A percentile compares a stretch with the other conserved stretches of the same genome.
phyloP scores from a whole-genome alignment of 1,139 yeast genomes.

The Taiozyma onychis region DNA sequence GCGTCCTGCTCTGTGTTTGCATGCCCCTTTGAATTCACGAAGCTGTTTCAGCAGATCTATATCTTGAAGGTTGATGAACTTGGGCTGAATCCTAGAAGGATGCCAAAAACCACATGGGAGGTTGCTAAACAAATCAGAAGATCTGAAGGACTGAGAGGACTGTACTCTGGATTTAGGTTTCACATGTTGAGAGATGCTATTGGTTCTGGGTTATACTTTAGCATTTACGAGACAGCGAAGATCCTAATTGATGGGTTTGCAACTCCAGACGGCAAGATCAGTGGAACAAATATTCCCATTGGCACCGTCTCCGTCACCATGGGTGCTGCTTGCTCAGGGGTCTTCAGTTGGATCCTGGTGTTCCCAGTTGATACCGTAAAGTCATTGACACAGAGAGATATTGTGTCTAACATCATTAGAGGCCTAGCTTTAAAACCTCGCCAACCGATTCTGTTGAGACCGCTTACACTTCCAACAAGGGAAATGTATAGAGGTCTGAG shows the following conservation, averaged over 20 bases:
- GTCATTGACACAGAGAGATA: slow-evolving; percentile 67
- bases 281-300: slow-evolving; percentile 26
- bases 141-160: slow-evolving; percentile 54
- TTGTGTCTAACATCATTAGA: slow-evolving; percentile 60
- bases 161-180: slow-evolving; percentile 68
- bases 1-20: slow-evolving; percentile 60
- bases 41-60: slow-evolving; percentile 72
- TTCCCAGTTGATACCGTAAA: slow-evolving; percentile 82
- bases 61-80: slow-evolving; percentile 35
- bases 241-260: slow-evolving; percentile 19
- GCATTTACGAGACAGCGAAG: slow-evolving; percentile 59
- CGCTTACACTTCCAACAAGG: slow-evolving; percentile 34
- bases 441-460: slow-evolving; percentile 31
- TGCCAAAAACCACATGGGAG: slow-evolving; percentile 39
- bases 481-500: slow-evolving; percentile 73
- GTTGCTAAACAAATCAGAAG: slow-evolving; percentile 48
- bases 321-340: slow-evolving; percentile 82
- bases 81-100: slow-evolving; percentile 17
- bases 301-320: slow-evolving; percentile 40
- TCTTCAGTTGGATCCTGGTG: slow-evolving; percentile 63
- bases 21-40: slow-evolving; percentile 83
- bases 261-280: slow-evolving; percentile 16
- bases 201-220: slow-evolving; percentile 70
- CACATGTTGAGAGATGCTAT: slow-evolving; percentile 65
- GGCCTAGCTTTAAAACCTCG: slow-evolving; percentile 30